These are phyloP conservation scores for Fomitopsis palustris DNA, from an alignment of 1,284 basidiomycete genomes.

Conservation along the genomic window DNA sequence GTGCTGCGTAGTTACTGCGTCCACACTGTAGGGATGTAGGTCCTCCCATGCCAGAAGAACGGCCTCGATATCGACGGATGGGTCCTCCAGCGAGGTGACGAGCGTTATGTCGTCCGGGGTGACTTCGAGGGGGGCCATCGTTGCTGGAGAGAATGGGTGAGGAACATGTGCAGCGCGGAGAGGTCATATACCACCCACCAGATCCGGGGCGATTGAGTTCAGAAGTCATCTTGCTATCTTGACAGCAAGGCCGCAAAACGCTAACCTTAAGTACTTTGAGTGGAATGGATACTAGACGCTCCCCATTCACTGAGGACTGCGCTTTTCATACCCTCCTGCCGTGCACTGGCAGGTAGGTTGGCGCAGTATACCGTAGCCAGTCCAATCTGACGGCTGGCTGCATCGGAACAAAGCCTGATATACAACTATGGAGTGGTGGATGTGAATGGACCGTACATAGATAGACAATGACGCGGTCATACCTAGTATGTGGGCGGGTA, in stretches of 20 bases:
- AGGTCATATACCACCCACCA: neutral
- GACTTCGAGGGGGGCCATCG: neutral
- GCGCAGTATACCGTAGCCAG: too few species aligned
- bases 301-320: too few species aligned
- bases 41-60: constrained; percentile 4
- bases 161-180: neutral
- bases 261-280: neutral
- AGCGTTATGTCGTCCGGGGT: constrained; percentile 4
- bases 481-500: too few species aligned
- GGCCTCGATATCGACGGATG: neutral
- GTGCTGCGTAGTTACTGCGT: neutral
- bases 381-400: too few species aligned
- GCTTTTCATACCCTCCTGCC: too few species aligned
- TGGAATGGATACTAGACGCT: too few species aligned
- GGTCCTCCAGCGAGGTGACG: neutral
- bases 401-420: too few species aligned
- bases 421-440: too few species aligned
- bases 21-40: constrained; percentile 1
- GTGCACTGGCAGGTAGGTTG: too few species aligned
- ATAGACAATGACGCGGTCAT: too few species aligned
- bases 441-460: too few species aligned
- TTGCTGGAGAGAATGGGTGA: neutral
- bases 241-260: neutral
- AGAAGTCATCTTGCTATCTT: neutral
- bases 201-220: neutral